phyloP scores from a whole-genome alignment of 2,329 filamentous ascomycete genomes.

The Colletotrichum zoysiae region DNA sequence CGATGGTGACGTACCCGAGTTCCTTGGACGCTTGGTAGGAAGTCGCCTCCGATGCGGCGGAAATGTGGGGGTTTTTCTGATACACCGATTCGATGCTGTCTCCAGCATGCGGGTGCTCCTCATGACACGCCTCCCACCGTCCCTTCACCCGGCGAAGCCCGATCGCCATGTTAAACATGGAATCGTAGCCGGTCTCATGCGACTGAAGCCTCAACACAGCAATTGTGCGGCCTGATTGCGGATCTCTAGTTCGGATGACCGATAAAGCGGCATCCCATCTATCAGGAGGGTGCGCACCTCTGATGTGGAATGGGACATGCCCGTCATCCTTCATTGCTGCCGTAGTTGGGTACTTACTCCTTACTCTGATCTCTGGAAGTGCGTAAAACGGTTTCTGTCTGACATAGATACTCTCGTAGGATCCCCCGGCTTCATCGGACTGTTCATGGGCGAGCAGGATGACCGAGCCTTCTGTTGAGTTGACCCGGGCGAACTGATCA shows the following conservation, averaged over 20 bases:
- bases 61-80: not conserved
- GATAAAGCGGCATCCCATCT: constrained; percentile 23
- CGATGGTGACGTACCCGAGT: not conserved
- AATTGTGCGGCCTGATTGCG: constrained; percentile 10
- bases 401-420: constrained; percentile 21
- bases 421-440: constrained; percentile 10
- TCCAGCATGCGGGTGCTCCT: constrained; percentile 7
- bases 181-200: not conserved
- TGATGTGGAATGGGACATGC: not conserved
- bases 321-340: not conserved
- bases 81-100: not conserved
- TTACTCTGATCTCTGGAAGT: constrained; percentile 14
- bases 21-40: not conserved
- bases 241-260: constrained; percentile 22
- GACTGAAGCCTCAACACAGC: constrained; percentile 4
- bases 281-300: constrained; percentile 16
- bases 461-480: constrained; percentile 10
- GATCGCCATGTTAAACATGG: not conserved
- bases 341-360: not conserved
- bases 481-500: constrained; percentile 21
- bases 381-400: constrained; percentile 23
- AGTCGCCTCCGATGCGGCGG: not conserved
- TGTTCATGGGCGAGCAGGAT: not conserved
- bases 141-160: constrained; percentile 8
- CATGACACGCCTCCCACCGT: constrained; percentile 15